These are phyloP conservation scores for Calonectria pseudoreteaudii DNA, from an alignment of 2,329 filamentous ascomycete species.

Conservation along the genomic window DNA sequence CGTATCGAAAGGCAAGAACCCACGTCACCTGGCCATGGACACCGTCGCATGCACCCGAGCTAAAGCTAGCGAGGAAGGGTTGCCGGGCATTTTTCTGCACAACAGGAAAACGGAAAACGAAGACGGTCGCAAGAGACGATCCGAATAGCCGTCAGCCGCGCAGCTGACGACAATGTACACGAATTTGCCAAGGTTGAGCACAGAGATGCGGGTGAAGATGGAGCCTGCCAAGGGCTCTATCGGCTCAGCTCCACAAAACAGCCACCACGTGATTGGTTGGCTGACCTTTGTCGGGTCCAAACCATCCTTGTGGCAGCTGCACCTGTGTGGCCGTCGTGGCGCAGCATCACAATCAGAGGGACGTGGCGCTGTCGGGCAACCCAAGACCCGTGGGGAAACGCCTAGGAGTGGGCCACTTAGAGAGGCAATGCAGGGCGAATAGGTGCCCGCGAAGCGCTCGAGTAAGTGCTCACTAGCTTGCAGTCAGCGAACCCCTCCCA, in stretches of 20 bases:
- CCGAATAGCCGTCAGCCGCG: conserved; percentile 9
- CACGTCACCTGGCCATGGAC: conserved; percentile 1
- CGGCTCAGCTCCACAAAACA: background rate
- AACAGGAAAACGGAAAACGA: background rate
- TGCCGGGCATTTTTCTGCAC: background rate
- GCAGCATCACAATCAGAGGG: background rate
- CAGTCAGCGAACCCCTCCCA: background rate
- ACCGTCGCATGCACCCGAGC: background rate
- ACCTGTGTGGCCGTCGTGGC: background rate
- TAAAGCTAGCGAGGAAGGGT: background rate
- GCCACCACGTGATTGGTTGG: conserved; percentile 5
- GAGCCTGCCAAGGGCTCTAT: conserved; percentile 3
- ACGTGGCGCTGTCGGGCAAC: conserved; percentile 1
- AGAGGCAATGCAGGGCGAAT: conserved; percentile 6
- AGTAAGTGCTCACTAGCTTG: background rate
- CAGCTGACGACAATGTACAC: conserved; percentile 12
- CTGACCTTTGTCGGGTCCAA: background rate
- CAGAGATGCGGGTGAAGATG: conserved; percentile 9
- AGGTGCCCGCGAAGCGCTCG: background rate
- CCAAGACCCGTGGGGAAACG: background rate
- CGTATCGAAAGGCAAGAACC: conserved; percentile 2
- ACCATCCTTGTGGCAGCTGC: background rate
- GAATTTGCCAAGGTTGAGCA: background rate
- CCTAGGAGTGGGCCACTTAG: background rate
- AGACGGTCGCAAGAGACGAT: background rate